A percentile compares a stretch with the other conserved stretches of the same genome.
Conservation (phyloP, 106 monocot genomes). For the Dactylorhiza incarnata region DNA sequence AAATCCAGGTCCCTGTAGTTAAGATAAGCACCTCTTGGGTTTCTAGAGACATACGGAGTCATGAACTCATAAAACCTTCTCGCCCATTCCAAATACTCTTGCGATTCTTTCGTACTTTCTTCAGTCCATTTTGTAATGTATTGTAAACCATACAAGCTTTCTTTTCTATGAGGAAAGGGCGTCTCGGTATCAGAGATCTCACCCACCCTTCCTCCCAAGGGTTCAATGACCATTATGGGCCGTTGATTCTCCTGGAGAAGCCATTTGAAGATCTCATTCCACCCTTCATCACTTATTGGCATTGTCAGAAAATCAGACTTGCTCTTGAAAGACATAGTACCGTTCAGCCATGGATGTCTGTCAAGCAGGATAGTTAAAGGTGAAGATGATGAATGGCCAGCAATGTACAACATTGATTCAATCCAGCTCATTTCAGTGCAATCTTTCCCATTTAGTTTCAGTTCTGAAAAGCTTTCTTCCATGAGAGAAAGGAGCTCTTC, state of each 20-base stretch:
- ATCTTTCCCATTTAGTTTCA: conserved; percentile 12
- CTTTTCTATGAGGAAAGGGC: conserved; percentile 33
- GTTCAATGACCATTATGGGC: conserved; percentile 3
- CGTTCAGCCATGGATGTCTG: not conserved
- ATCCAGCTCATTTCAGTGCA: conserved; percentile 41
- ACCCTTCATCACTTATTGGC: not conserved
- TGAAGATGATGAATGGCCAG: too few species aligned
- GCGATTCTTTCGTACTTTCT: not conserved
- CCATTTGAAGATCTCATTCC: not conserved
- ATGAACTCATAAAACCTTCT: conserved; percentile 14
- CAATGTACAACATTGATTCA: conserved; percentile 19
- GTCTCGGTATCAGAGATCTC: conserved; percentile 2
- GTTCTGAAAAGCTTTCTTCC: conserved; percentile 24
- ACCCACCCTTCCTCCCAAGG: conserved; percentile 16
- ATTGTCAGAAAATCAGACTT: conserved; percentile 22
- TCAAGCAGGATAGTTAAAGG: not conserved
- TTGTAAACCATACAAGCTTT: conserved; percentile 22
- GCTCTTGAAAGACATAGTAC: conserved; percentile 1
- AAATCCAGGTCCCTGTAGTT: conserved; percentile 29
- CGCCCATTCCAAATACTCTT: conserved; percentile 11
- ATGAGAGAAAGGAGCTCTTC: conserved; percentile 14
- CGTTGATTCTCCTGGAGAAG: not conserved
- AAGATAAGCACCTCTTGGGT: conserved; percentile 21
- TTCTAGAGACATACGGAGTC: conserved; percentile 18
- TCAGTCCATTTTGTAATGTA: conserved; percentile 17